These are phyloP conservation scores for Aspergillus felis DNA, from an alignment of 2,329 filamentous ascomycete genomes.

Conservation along the genomic window DNA sequence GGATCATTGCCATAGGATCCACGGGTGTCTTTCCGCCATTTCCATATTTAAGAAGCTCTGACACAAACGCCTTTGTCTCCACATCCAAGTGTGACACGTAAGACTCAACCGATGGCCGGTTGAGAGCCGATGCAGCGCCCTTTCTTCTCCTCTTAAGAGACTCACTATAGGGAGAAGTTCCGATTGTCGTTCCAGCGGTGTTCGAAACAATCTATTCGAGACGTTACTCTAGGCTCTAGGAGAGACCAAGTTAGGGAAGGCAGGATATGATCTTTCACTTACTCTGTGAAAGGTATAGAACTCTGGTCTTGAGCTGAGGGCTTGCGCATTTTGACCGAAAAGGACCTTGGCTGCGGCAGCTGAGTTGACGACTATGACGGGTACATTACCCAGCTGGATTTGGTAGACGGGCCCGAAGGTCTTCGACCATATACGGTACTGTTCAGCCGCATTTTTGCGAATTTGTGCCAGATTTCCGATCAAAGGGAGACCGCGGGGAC, in stretches of 20 bases:
- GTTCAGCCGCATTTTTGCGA: conserved; percentile 52
- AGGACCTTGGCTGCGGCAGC: conserved; percentile 49
- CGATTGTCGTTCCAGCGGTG: conserved; percentile 64
- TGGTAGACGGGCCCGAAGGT: conserved; percentile 53
- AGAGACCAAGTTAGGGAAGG: not conserved
- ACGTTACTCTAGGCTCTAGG: not conserved
- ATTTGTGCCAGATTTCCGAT: conserved; percentile 57
- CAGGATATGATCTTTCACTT: conserved; percentile 6
- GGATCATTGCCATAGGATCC: conserved; percentile 66
- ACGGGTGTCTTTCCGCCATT: conserved; percentile 51
- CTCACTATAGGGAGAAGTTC: conserved; percentile 64
- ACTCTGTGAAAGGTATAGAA: conserved; percentile 60
- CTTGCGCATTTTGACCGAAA: conserved; percentile 52
- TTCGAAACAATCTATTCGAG: conserved; percentile 54
- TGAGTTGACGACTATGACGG: conserved; percentile 55
- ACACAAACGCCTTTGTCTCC: conserved; percentile 60
- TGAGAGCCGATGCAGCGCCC: conserved; percentile 62
- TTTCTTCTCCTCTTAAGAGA: conserved; percentile 62
- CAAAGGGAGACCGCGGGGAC: conserved; percentile 50
- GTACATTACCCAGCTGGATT: conserved; percentile 55
- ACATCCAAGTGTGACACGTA: conserved; percentile 61
- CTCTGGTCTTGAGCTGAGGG: conserved; percentile 53
- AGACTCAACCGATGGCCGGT: conserved; percentile 60
- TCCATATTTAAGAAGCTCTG: conserved; percentile 58
- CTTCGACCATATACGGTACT: conserved; percentile 54